Evolutionary conservation across 345 rosid species (phyloP).

Genomic region (Atalantia buxifolia): DNA sequence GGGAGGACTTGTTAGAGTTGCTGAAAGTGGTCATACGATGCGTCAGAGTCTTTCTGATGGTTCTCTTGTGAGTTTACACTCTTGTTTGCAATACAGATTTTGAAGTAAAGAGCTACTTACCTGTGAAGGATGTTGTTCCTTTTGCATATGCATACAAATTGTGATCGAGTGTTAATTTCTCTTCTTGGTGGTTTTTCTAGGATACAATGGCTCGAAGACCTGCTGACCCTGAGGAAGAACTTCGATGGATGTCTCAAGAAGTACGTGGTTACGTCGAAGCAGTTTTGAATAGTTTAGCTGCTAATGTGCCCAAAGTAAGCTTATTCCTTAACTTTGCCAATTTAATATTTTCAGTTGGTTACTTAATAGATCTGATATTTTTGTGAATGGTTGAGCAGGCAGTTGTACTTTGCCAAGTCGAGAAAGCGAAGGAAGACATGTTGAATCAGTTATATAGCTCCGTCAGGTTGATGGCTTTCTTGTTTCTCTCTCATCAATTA

Average conservation of each 20-base stretch:
- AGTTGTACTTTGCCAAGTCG: constrained; percentile 97
- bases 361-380: neutral
- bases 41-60: constrained; percentile 94
- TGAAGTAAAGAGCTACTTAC: neutral
- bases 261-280: constrained; percentile 98
- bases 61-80: constrained; percentile 65
- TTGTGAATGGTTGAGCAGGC: constrained; percentile 55
- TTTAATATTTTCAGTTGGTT: neutral
- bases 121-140: neutral
- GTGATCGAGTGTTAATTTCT: neutral
- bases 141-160: neutral
- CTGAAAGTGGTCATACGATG: constrained; percentile 47
- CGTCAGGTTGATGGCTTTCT: constrained; percentile 50
- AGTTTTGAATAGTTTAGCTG: constrained; percentile 85
- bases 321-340: neutral
- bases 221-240: constrained; percentile 92
- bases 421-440: constrained; percentile 97
- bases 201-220: constrained; percentile 83
- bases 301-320: constrained; percentile 85
- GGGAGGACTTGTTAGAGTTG: constrained; percentile 58
- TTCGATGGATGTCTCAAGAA: constrained; percentile 98
- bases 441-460: constrained; percentile 91
- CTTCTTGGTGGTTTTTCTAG: constrained; percentile 25
- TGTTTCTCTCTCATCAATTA: neutral
- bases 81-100: neutral